Percentiles rank a stretch among this genome's conserved stretches.
Conservation (phyloP, 140 eudicot species). For the Cichorium intybus region DNA sequence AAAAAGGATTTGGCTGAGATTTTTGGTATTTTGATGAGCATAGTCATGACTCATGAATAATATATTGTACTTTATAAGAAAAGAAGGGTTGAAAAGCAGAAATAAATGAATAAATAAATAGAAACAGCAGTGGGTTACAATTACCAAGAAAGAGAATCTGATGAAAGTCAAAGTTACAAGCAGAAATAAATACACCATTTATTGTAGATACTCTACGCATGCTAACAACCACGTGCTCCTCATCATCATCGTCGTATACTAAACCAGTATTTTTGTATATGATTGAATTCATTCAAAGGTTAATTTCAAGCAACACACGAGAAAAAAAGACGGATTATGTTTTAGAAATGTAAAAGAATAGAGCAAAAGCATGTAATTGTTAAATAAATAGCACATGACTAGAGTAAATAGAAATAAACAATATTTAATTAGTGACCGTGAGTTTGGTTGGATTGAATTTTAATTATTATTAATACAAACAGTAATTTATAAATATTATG, state of each 20-base stretch:
- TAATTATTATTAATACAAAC: too few species aligned
- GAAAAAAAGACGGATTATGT: not conserved
- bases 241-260: not conserved
- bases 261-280: not conserved
- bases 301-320: not conserved
- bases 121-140: not conserved
- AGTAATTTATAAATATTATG: too few species aligned
- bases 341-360: not conserved
- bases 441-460: too few species aligned
- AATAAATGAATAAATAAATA: not conserved
- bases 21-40: not conserved
- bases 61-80: not conserved
- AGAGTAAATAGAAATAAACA: too few species aligned
- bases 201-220: slow-evolving; percentile 9
- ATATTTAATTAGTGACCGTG: too few species aligned
- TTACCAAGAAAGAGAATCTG: not conserved
- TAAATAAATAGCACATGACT: too few species aligned
- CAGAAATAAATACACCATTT: slow-evolving; percentile 17
- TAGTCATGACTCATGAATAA: not conserved
- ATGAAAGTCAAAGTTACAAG: slow-evolving; percentile 20
- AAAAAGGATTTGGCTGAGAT: not conserved
- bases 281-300: not conserved
- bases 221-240: slow-evolving; percentile 16
- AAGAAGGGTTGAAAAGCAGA: not conserved
- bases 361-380: not conserved